A percentile compares a stretch with the other conserved stretches of the same genome.
Evolutionary conservation across 306 rosid genomes (phyloP).

Genomic region (Vicia villosa): DNA sequence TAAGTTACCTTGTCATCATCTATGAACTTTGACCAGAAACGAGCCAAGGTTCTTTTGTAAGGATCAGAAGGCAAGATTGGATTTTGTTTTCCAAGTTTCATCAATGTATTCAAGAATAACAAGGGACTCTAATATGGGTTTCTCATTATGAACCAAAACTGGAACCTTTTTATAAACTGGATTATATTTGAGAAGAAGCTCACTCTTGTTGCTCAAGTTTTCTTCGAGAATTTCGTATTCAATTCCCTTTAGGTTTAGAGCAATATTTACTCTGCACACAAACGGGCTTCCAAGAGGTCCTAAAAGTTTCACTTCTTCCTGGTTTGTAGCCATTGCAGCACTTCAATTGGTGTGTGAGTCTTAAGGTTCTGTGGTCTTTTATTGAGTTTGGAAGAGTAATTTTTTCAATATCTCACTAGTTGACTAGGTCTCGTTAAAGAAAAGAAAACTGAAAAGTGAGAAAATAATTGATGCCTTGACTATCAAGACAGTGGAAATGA

Average conservation of each 20-base stretch:
- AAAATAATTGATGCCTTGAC: neutral
- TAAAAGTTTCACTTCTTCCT: constrained; percentile 43
- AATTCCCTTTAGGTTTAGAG: constrained; percentile 61
- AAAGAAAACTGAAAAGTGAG: neutral
- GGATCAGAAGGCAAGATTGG: constrained; percentile 25
- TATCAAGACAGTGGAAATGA: neutral
- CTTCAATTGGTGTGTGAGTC: neutral
- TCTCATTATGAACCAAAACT: constrained; percentile 8
- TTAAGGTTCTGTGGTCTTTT: neutral
- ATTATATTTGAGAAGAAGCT: constrained; percentile 49
- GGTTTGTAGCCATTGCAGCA: constrained; percentile 26
- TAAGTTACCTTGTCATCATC: constrained; percentile 64
- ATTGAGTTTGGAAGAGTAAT: neutral
- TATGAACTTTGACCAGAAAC: constrained; percentile 64
- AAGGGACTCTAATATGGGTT: neutral
- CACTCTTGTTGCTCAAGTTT: constrained; percentile 46
- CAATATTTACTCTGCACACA: constrained; percentile 48
- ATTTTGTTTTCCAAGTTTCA: neutral
- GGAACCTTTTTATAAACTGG: constrained; percentile 66
- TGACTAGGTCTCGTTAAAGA: neutral
- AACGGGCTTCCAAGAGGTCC: constrained; percentile 50
- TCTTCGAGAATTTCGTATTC: constrained; percentile 45
- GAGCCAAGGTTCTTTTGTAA: constrained; percentile 48
- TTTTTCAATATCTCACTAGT: neutral
- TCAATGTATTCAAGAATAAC: constrained; percentile 25